Conservation (phyloP, 805 yeast genomes). For the Candida arabinofermentans region DNA sequence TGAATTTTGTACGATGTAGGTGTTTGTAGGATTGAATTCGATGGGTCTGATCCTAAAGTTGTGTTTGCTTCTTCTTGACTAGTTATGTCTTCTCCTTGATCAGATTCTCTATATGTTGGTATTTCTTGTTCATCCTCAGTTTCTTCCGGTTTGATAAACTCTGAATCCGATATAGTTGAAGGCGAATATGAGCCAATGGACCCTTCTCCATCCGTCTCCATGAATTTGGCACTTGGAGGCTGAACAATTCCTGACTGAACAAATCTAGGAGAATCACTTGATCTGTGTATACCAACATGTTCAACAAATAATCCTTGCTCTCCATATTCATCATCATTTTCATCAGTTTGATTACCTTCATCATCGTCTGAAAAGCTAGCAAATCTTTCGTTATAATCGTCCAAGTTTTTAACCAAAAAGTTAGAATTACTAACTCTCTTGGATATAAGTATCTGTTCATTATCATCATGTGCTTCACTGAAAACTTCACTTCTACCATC, state of each 20-base stretch:
- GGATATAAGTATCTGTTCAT: slow-evolving; percentile 15
- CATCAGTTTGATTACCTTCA: too few relatives aligned
- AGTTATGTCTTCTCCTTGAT: slow-evolving; percentile 26
- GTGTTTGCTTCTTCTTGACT: slow-evolving; percentile 20
- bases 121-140: slow-evolving; percentile 21
- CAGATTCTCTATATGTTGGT: slow-evolving; percentile 28
- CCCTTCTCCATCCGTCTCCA: slow-evolving; percentile 21
- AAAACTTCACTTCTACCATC: slow-evolving; percentile 38
- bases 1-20: background rate
- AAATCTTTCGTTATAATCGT: slow-evolving; percentile 23
- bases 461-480: slow-evolving; percentile 37
- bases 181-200: slow-evolving; percentile 29
- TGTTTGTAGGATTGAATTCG: slow-evolving; percentile 5
- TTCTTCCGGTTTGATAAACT: slow-evolving; percentile 5
- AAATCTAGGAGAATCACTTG: background rate
- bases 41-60: background rate
- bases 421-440: slow-evolving; percentile 28
- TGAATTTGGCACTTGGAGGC: slow-evolving; percentile 15
- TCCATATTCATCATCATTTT: slow-evolving; percentile 16
- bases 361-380: slow-evolving; percentile 15
- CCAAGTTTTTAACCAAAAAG: slow-evolving; percentile 31
- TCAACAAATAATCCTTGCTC: background rate
- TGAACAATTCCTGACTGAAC: background rate
- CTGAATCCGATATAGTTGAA: slow-evolving; percentile 15
- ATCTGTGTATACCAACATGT: slow-evolving; percentile 1